Conservation (phyloP, 345 rosid genomes). For the Chamaenerion angustifolium region DNA sequence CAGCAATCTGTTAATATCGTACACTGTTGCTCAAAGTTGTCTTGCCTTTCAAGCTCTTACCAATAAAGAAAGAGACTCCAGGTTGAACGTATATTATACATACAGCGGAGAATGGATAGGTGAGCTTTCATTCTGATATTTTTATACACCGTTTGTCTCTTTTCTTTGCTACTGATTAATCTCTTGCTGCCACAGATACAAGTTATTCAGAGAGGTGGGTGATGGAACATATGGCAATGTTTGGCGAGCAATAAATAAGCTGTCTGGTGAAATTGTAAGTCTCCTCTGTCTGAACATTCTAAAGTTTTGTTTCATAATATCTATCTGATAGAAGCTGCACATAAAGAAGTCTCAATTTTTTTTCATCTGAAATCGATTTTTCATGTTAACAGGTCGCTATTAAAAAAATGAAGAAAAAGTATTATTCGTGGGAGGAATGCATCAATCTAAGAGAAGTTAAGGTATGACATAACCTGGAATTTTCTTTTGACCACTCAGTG, state of each 20-base stretch:
- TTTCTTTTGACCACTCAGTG: not conserved
- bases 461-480: slow-evolving; percentile 23
- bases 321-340: too few relatives aligned
- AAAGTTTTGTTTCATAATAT: not conserved
- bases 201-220: slow-evolving; percentile 79
- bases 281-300: not conserved
- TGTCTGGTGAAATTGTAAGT: slow-evolving; percentile 85
- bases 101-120: slow-evolving; percentile 56
- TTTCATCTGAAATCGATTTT: not conserved
- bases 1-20: slow-evolving; percentile 15
- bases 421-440: slow-evolving; percentile 92
- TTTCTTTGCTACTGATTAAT: not conserved
- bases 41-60: slow-evolving; percentile 5
- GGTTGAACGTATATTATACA: slow-evolving; percentile 14
- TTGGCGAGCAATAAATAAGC: slow-evolving; percentile 70
- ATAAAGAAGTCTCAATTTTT: too few relatives aligned
- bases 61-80: slow-evolving; percentile 35
- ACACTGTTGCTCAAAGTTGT: slow-evolving; percentile 15
- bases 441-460: slow-evolving; percentile 87
- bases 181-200: slow-evolving; percentile 36
- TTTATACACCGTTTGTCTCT: not conserved
- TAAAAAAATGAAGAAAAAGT: slow-evolving; percentile 94
- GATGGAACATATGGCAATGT: slow-evolving; percentile 96
- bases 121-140: slow-evolving; percentile 13
- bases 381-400: slow-evolving; percentile 62